Evolutionary conservation across 78 protist genomes (phyloP).

Genomic region (Acrasis kona): DNA sequence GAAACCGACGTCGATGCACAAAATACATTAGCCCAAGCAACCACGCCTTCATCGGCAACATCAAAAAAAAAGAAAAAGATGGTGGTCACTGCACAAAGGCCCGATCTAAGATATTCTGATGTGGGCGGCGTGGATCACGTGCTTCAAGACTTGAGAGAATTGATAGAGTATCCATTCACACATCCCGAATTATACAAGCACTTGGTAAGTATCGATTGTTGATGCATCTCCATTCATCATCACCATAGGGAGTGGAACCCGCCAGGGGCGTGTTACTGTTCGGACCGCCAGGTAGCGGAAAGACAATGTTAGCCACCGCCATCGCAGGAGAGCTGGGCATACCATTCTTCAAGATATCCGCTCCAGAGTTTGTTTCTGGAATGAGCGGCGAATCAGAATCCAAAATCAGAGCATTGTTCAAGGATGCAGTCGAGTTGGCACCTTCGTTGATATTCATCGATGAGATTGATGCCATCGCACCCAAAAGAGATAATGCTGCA

Average conservation of each 20-base stretch:
- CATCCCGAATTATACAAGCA: slow-evolving; percentile 76
- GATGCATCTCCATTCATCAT: no score
- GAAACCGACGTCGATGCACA: neutral
- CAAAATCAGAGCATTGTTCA: slow-evolving; percentile 67
- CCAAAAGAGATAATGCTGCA: slow-evolving; percentile 84
- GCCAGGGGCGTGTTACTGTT: slow-evolving; percentile 79
- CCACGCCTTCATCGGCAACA: no score
- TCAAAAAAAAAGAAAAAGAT: neutral
- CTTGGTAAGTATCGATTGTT: no score
- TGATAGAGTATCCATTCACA: slow-evolving; percentile 70
- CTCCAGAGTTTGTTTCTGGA: slow-evolving; percentile 89
- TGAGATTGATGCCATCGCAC: slow-evolving; percentile 95
- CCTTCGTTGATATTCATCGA: slow-evolving; percentile 93
- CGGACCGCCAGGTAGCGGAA: slow-evolving; percentile 97
- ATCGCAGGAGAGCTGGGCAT: slow-evolving; percentile 71
- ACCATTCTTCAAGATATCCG: slow-evolving; percentile 57
- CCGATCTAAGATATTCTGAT: slow-evolving; percentile 36
- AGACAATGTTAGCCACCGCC: slow-evolving; percentile 81
- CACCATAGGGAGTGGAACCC: slow-evolving; percentile 71
- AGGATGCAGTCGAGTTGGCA: slow-evolving; percentile 48
- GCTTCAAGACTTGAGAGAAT: slow-evolving; percentile 66
- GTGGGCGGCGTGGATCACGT: slow-evolving; percentile 65
- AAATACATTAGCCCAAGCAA: no score
- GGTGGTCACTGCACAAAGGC: slow-evolving; percentile 15
- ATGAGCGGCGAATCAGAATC: slow-evolving; percentile 92